Base-by-base conservation (phyloP, 345 rosid genomes). In the Conringia planisiliqua region DNA sequence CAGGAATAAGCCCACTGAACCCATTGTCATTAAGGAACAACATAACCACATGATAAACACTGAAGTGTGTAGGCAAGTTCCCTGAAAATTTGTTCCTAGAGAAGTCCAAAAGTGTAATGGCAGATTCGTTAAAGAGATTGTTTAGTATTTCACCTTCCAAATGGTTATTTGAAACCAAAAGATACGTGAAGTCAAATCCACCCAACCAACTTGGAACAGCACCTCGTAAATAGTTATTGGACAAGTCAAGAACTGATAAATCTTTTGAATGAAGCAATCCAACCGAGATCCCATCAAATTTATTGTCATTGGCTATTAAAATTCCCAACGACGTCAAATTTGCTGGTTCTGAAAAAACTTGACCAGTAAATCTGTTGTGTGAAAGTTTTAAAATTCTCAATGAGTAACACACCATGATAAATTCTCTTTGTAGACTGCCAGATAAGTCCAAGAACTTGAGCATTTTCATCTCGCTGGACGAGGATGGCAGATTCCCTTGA, bases 71-170 rank as follows among this genome's bases (percentile, higher is more conserved):
- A 0, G 71, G 64, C 29, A 73, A 68, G 0, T 9, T 68, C 4
- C 80, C 80, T 6, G 65, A 76, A 1, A 76, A 22, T 17, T 48
- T 62, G 5, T 76, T 76, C 0, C n/a, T 0, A 32, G 66, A 54
- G 7, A 70, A 66, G 40, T 76, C 80, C 16, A 76, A 3, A 29
- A 70, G 1, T 8, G 0, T 6, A 1, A 76, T 1, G 20, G 0
- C 0, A 1, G 17, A 3, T 13, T 1, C 5, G 24, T 55, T 42
- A 42, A 63, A 70, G 0, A 69, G n/a, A 0, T 2, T 54, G 2
- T 1, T 55, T 9, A 75, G 80, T 4, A 74, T 0, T 0, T 24
- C 24, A 74, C 72, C 78, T 44, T 74, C 14, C 0, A 66, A 11
- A 24, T 14, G 57, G 32, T 74, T 74, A 33, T 55, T 0, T 0